Percentiles rank a stretch among this genome's conserved stretches.
These are phyloP conservation scores for Trichocladium uniseriatum DNA, from an alignment of 495 filamentous ascomycete species.

Conservation along the genomic window DNA sequence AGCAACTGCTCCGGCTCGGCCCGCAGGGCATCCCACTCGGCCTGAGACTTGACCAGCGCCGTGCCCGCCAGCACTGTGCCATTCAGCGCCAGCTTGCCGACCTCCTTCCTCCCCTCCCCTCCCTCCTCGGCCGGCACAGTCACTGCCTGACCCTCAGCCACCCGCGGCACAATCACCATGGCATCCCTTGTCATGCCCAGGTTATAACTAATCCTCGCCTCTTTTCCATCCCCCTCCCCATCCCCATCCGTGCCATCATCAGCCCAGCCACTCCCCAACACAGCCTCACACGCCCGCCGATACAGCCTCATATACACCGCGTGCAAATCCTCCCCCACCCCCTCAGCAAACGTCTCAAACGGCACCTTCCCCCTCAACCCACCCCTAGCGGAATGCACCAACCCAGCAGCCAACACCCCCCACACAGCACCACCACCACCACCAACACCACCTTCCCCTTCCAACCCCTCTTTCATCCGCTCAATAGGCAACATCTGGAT, in stretches of 20 bases:
- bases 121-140: background rate
- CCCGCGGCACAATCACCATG: constrained; percentile 63
- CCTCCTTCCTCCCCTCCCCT: constrained; percentile 28
- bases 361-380: constrained; percentile 25
- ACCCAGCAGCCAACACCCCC: constrained; percentile 46
- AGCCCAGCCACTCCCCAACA: constrained; percentile 6
- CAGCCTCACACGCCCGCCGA: constrained; percentile 35
- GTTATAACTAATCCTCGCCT: constrained; percentile 65
- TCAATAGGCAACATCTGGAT: constrained; percentile 67
- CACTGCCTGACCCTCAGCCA: constrained; percentile 31
- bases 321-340: constrained; percentile 22
- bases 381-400: constrained; percentile 8
- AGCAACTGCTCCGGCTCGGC: constrained; percentile 41
- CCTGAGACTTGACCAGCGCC: constrained; percentile 64
- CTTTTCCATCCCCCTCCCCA: constrained; percentile 25
- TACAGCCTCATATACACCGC: constrained; percentile 43
- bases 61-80: constrained; percentile 76
- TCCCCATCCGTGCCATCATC: background rate
- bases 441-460: background rate
- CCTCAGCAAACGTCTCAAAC: constrained; percentile 17
- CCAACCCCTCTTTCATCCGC: constrained; percentile 49
- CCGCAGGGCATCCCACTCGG: constrained; percentile 58
- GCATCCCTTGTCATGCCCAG: constrained; percentile 59
- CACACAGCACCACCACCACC: constrained; percentile 22
- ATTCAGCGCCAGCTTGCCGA: constrained; percentile 58